Conservation (phyloP, 495 filamentous ascomycete genomes). For the Podospora comata region DNA sequence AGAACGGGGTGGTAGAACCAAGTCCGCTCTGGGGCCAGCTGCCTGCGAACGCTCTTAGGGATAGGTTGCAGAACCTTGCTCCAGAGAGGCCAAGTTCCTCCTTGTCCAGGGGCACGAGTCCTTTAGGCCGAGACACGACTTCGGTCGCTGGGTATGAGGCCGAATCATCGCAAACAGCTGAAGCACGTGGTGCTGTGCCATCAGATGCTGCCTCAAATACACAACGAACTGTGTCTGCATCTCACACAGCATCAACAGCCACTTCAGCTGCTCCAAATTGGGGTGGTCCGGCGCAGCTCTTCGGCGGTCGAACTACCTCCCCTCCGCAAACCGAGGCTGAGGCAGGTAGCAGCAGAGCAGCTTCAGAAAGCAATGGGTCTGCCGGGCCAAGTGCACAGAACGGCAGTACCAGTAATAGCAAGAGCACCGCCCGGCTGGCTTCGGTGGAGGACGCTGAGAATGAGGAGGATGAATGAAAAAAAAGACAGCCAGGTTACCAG, state of each 20-base stretch:
- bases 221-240: background rate
- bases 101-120: background rate
- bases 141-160: background rate
- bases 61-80: constrained; percentile 10
- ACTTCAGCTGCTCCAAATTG: constrained; percentile 44
- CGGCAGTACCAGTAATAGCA: constrained; percentile 19
- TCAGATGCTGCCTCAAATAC: constrained; percentile 19
- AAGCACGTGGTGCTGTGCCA: constrained; percentile 10
- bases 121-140: background rate
- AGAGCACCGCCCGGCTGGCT: constrained; percentile 24
- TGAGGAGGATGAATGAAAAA: constrained; percentile 25
- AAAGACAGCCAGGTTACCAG: background rate
- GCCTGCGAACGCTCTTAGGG: constrained; percentile 18
- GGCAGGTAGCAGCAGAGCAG: background rate
- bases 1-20: constrained; percentile 30
- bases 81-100: constrained; percentile 4
- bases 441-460: constrained; percentile 42
- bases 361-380: background rate
- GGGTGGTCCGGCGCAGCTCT: constrained; percentile 41
- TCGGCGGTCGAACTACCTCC: constrained; percentile 18
- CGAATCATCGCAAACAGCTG: background rate
- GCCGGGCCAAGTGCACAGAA: constrained; percentile 6
- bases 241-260: constrained; percentile 31
- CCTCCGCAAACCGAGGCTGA: background rate
- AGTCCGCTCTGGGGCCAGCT: constrained; percentile 9